Conservation (phyloP, 495 filamentous ascomycete genomes). For the Jackrogersella minutella region DNA sequence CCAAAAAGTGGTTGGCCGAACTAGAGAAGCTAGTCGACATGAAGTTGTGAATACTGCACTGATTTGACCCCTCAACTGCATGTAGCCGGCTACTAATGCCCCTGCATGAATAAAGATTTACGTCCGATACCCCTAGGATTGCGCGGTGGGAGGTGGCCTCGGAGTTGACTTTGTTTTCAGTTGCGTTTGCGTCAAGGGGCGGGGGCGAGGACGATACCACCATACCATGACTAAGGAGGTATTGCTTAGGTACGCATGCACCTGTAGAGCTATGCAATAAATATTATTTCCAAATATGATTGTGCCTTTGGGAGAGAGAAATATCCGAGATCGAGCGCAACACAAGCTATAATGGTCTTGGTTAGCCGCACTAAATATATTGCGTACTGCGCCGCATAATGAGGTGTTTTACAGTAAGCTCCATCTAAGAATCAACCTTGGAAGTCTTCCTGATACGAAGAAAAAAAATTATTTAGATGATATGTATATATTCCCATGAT, state of each 20-base stretch:
- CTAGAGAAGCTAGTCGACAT: conserved; percentile 71
- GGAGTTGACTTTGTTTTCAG: conserved; percentile 22
- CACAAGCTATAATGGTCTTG: no score
- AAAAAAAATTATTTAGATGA: no score
- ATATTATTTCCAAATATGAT: neutral
- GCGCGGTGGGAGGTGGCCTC: conserved; percentile 20
- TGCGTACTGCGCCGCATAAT: no score
- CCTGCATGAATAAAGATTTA: conserved; percentile 32
- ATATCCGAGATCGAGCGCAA: no score
- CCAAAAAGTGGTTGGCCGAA: conserved; percentile 72
- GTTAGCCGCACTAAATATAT: no score
- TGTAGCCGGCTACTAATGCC: neutral
- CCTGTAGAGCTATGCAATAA: neutral
- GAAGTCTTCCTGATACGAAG: no score
- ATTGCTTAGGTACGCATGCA: neutral
- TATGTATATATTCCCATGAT: no score
- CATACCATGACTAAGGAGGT: neutral
- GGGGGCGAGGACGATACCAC: neutral
- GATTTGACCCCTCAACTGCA: no score
- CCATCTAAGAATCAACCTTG: no score
- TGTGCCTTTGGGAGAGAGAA: no score
- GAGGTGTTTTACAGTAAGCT: no score
- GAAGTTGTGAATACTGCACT: conserved; percentile 37
- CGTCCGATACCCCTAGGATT: conserved; percentile 35
- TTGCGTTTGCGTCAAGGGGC: neutral